Percentiles rank a stretch among this genome's conserved stretches.
These are phyloP conservation scores for Hirsutella minnesotensis DNA, from an alignment of 2,329 filamentous ascomycete genomes.

Conservation along the genomic window DNA sequence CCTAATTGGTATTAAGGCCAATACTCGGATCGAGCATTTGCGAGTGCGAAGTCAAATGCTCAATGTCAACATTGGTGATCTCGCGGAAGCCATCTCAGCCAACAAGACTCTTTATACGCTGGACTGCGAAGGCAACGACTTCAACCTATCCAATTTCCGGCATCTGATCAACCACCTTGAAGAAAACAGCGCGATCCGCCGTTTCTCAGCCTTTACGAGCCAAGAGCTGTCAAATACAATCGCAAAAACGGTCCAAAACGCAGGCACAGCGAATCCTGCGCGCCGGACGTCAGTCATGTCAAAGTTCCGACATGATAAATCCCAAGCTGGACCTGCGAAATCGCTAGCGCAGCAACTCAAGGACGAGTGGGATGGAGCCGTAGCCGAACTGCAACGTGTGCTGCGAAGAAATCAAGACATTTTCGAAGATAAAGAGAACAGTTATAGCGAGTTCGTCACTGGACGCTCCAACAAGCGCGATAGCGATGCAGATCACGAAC, in stretches of 20 bases:
- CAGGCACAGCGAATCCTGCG: conserved; percentile 13
- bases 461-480: conserved; percentile 8
- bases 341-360: conserved; percentile 23
- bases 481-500: conserved; percentile 13
- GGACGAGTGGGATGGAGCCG: conserved; percentile 26
- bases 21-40: conserved; percentile 34
- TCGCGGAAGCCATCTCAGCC: conserved; percentile 35
- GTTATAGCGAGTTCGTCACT: conserved; percentile 11
- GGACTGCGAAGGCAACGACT: conserved; percentile 42
- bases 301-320: conserved; percentile 20
- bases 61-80: conserved; percentile 39
- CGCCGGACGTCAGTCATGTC: conserved; percentile 23
- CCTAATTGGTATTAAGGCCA: conserved; percentile 33
- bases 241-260: conserved; percentile 19
- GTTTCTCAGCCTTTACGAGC: conserved; percentile 29
- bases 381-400: conserved; percentile 19
- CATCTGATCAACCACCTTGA: conserved; percentile 33
- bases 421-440: conserved; percentile 10
- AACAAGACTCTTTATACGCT: conserved; percentile 39
- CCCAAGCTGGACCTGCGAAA: conserved; percentile 15
- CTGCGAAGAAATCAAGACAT: conserved; percentile 22
- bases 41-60: conserved; percentile 45
- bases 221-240: conserved; percentile 22
- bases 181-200: conserved; percentile 28
- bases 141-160: conserved; percentile 38